Evolutionary conservation across 2,329 filamentous ascomycete species (phyloP), one percentile per base, ranked within the genome.

Genomic region (Penicillium corylophilum): DNA sequence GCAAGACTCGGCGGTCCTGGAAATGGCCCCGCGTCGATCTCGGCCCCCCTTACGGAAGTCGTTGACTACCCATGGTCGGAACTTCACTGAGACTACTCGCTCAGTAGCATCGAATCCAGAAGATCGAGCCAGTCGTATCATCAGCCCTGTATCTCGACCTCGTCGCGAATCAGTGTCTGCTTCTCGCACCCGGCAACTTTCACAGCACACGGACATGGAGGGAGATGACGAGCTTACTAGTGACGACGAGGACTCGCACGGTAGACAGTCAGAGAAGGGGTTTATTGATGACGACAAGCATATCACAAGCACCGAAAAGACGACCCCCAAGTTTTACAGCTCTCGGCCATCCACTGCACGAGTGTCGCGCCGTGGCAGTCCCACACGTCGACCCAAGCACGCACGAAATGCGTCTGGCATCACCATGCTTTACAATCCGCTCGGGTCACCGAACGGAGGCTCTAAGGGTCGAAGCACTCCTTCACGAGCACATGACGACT

Each of bases 171-270:
- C 64, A 60, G 2, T 66, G 62, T 57, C 63, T 9, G 61, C 57
- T 5, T 61, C 69, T n/a, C 70, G 65, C 46, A 71, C 68, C 41
- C 67, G 77, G 51, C 69, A 79, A 52, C 57, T 77, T 36, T 74
- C 79, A 39, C 79, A 74, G 64, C 85, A 91, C 51, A 91, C 89
- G 0, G 90, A 94, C 64, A 89, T 86, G 6, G 90, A 95, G 66
- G 90, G 90, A 0, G 92, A 96, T 63, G 92, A 96, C 63, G 92
- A 96, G 69, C 77, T 92, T n/a, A 81, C 89, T 12, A 92, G 88
- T 3, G 89, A 91, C 50, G 88, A 92, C 50, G 84, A 85, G 28
- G 77, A 79, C 26, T 70, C 58, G 12, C 62, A 64, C 10, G 63
- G 59, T n/a, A 64, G 61, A 16, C 48, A 50, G 9, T 64, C 62